Base-by-base conservation (phyloP, 2,329 filamentous ascomycete species). In the Chaetomiaceae sp. region DNA sequence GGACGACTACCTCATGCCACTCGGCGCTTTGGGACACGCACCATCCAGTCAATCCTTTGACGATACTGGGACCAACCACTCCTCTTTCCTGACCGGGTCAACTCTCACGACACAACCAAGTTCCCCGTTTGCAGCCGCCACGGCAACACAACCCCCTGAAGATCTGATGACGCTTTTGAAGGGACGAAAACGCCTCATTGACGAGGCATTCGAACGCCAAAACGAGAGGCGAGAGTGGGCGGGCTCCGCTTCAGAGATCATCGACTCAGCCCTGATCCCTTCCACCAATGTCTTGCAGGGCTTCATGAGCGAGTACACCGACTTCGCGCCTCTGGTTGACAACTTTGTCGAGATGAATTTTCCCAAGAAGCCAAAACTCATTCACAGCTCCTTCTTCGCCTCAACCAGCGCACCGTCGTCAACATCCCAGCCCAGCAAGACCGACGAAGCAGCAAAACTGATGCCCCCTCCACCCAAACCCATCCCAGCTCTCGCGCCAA, bases 261-360 rank as follows among this genome's bases (percentile, higher is more conserved):
- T 56, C 27, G 45, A 48, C 27, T 7, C 39, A 10, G 30, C 39
- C 30, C n/a, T 50, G 25, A 30, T 55, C 12, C 44, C 44, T 6
- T 54, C 57, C 3, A 60, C 55, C 38, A 51, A 56, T 14, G 44
- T 58, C 3, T 34, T 62, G n/a, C 21, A 39, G 23, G 55, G 55
- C 2, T 55, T 54, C 17, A 46, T 48, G 41, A 39, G 23, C 38
- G 49, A 59, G 16, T 58, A 55, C 47, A 52, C 52, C 4, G 58
- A 59, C 23, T 54, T 56, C 7, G 48, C 37, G 3, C 44, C 51
- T 3, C 51, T 65, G 6, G 44, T 65, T 8, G 58, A 56, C 14
- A 60, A 60, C 27, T 66, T 58, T 19, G 48, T 63, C 44, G 58
- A 62, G 21, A 54, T 63, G 16, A 58, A 60, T 37, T 60, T 58